phyloP scores from a whole-genome alignment of 768 basidiomycete species.

The Pleurotus pulmonarius region DNA sequence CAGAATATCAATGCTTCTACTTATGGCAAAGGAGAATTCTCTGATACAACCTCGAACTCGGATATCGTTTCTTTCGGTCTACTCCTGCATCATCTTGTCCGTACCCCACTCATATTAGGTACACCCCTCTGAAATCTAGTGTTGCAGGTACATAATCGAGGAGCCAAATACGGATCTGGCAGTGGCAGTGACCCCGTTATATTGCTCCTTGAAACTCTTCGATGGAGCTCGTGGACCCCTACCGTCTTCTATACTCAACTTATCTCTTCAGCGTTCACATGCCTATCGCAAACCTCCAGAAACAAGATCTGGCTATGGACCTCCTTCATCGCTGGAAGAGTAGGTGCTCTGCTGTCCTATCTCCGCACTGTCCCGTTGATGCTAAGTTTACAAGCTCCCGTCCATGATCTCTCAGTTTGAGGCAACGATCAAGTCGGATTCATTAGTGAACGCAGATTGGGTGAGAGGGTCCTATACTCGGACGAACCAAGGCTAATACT shows the following conservation, averaged over 20 bases:
- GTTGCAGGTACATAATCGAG: constrained; percentile 53
- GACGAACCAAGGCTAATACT: not conserved
- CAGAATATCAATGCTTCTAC: constrained; percentile 52
- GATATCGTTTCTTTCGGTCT: constrained; percentile 66
- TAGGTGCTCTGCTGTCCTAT: constrained; percentile 29
- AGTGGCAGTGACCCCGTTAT: constrained; percentile 48
- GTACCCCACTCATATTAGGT: constrained; percentile 12
- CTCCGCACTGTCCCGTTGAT: not conserved
- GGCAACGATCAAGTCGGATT: constrained; percentile 48
- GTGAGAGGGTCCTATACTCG: constrained; percentile 31
- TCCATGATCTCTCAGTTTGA: constrained; percentile 53
- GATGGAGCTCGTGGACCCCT: constrained; percentile 63
- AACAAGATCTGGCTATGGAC: constrained; percentile 51
- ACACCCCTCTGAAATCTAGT: not conserved
- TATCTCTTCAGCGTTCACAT: constrained; percentile 58
- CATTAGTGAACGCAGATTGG: constrained; percentile 51
- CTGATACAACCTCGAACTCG: constrained; percentile 56
- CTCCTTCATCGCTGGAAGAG: constrained; percentile 68
- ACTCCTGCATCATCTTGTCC: constrained; percentile 57
- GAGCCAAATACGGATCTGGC: constrained; percentile 61
- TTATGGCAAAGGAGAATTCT: constrained; percentile 52
- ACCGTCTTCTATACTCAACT: constrained; percentile 66
- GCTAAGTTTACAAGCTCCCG: constrained; percentile 47
- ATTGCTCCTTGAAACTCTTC: constrained; percentile 50
- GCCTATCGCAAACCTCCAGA: constrained; percentile 48